phyloP scores from a whole-genome alignment of 2,329 filamentous ascomycete genomes.

The Stylonectria norvegica region DNA sequence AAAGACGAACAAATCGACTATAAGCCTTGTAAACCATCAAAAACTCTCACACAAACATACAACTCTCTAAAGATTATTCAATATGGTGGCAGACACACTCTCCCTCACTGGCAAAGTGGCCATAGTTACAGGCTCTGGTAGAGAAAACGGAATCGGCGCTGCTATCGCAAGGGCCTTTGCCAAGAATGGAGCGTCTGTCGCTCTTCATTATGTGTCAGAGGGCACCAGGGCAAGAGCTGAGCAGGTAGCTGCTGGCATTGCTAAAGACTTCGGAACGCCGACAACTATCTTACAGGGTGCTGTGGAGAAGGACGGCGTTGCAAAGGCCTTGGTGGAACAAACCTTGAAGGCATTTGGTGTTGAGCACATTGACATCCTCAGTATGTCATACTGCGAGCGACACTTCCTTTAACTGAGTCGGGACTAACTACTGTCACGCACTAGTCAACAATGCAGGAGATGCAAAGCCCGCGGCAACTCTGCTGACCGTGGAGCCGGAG shows the following conservation, averaged over 20 bases:
- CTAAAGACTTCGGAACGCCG: conserved; percentile 24
- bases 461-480: conserved; percentile 12
- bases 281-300: conserved; percentile 31
- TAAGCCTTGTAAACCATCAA: no score
- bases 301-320: conserved; percentile 9
- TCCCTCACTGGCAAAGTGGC: conserved; percentile 39
- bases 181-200: conserved; percentile 35
- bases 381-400: conserved; percentile 19
- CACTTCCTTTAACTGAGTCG: no score
- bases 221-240: conserved; percentile 25
- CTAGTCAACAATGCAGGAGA: conserved; percentile 36
- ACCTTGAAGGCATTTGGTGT: conserved; percentile 29
- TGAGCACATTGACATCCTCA: conserved; percentile 37
- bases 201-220: conserved; percentile 37
- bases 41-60: no score
- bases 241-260: conserved; percentile 26
- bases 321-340: conserved; percentile 30
- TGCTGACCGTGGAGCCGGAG: conserved; percentile 21
- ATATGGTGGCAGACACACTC: conserved; percentile 8
- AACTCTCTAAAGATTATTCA: no score
- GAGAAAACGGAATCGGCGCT: conserved; percentile 39
- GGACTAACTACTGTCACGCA: no score
- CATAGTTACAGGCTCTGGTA: conserved; percentile 41
- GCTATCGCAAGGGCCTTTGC: conserved; percentile 34
- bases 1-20: no score